Conservation (phyloP, 495 filamentous ascomycete species). For the Tuber aestivum region DNA sequence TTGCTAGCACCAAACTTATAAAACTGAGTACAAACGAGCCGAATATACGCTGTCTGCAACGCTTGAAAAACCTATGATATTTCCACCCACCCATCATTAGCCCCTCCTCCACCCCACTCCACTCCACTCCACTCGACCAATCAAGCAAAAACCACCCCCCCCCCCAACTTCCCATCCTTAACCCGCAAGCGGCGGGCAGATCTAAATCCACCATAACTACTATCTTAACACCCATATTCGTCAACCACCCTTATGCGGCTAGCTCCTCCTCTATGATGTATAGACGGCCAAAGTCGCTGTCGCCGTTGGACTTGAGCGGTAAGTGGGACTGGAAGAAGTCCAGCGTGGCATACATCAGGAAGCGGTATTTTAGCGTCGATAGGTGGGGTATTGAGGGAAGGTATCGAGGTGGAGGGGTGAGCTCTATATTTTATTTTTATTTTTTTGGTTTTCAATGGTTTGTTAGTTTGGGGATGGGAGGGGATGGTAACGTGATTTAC, state of each 20-base stretch:
- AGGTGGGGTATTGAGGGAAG: conserved; percentile 61
- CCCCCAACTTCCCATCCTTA: conserved; percentile 60
- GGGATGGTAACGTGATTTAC: too few relatives aligned
- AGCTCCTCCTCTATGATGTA: conserved; percentile 89
- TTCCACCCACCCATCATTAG: not conserved
- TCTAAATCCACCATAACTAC: conserved; percentile 76
- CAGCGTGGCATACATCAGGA: conserved; percentile 81
- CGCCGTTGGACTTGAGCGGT: conserved; percentile 56
- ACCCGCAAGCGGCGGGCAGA: conserved; percentile 50
- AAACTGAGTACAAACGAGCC: too few relatives aligned
- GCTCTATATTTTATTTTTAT: conserved; percentile 54
- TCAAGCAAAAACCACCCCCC: conserved; percentile 44
- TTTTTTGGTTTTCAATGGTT: not conserved
- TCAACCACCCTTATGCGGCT: conserved; percentile 73
- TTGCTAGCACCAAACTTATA: too few relatives aligned
- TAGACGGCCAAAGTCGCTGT: conserved; percentile 83
- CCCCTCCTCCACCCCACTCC: too few relatives aligned
- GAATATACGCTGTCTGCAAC: conserved; percentile 69
- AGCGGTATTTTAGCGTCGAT: conserved; percentile 75
- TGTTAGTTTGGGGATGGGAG: not conserved
- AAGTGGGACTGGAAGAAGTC: conserved; percentile 84
- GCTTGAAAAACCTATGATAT: conserved; percentile 83
- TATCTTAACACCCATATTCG: conserved; percentile 57
- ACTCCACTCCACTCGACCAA: too few relatives aligned
- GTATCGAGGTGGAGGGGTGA: conserved; percentile 90